phyloP scores from a whole-genome alignment of 2,329 filamentous ascomycete species.

The Paraconiothyrium sp. region DNA sequence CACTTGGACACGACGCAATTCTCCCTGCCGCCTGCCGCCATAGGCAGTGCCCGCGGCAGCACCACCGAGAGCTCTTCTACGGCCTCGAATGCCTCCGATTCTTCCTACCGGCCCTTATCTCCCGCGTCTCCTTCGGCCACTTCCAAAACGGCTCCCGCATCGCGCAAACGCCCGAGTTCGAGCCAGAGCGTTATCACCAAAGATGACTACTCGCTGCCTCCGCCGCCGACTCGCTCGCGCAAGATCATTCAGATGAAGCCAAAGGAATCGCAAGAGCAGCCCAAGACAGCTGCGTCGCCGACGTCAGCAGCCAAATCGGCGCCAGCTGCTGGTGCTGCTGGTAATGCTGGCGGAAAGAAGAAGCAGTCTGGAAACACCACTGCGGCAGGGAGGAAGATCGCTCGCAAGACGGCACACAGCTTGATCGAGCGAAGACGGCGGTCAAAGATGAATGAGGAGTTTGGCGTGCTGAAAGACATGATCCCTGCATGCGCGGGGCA shows the following conservation, averaged over 20 bases:
- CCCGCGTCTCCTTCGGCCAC: slow-evolving; percentile 48
- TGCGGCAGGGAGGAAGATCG: slow-evolving; percentile 91
- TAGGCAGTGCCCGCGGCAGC: slow-evolving; percentile 60
- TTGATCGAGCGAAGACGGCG: slow-evolving; percentile 88
- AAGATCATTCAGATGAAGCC: slow-evolving; percentile 99
- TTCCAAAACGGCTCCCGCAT: slow-evolving; percentile 37
- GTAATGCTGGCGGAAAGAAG: slow-evolving; percentile 67
- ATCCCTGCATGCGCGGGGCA: slow-evolving; percentile 92
- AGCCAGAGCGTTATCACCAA: slow-evolving; percentile 57
- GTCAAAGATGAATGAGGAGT: slow-evolving; percentile 99
- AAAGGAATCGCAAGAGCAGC: slow-evolving; percentile 39
- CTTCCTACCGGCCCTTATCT: slow-evolving; percentile 61
- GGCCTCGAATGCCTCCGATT: slow-evolving; percentile 60
- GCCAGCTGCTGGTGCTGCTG: slow-evolving; percentile 26
- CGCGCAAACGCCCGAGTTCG: slow-evolving; percentile 44
- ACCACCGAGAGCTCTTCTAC: slow-evolving; percentile 55
- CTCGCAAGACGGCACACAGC: slow-evolving; percentile 94
- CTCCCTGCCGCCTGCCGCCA: slow-evolving; percentile 79
- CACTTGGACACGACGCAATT: slow-evolving; percentile 72
- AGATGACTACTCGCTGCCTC: slow-evolving; percentile 81
- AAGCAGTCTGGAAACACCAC: slow-evolving; percentile 76
- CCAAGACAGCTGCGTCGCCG: slow-evolving; percentile 31
- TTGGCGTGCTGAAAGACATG: slow-evolving; percentile 91
- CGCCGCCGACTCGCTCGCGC: slow-evolving; percentile 87
- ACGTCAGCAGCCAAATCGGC: slow-evolving; percentile 33